Evolutionary conservation across 495 filamentous ascomycete species (phyloP).

Genomic region (Penicillium diatomitis): DNA sequence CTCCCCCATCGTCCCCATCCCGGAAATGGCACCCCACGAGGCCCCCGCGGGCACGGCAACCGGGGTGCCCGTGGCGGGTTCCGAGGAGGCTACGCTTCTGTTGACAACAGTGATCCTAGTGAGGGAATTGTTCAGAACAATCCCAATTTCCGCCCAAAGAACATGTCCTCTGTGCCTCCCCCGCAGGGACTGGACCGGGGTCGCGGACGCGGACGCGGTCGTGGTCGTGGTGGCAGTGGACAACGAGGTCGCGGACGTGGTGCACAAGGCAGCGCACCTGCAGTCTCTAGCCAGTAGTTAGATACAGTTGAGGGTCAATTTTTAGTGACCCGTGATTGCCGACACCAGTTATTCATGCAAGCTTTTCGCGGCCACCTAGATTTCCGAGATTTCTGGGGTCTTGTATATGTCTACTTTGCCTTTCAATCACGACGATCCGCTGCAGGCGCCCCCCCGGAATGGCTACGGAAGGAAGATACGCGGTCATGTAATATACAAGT

Average conservation of each 20-base stretch:
- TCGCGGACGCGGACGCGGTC: slow-evolving; percentile 46
- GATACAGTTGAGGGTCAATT: too few species aligned
- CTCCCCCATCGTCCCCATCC: slow-evolving; percentile 30
- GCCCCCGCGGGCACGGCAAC: slow-evolving; percentile 17
- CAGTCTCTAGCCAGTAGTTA: slow-evolving; percentile 1
- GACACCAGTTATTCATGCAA: too few species aligned
- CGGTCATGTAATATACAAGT: too few species aligned
- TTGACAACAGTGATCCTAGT: slow-evolving; percentile 42
- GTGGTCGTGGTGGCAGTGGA: slow-evolving; percentile 21
- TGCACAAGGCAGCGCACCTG: slow-evolving; percentile 14
- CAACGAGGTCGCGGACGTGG: slow-evolving; percentile 24
- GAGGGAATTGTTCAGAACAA: slow-evolving; percentile 43
- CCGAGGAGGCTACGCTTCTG: slow-evolving; percentile 42
- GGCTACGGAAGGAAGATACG: too few species aligned
- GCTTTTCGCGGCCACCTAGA: too few species aligned
- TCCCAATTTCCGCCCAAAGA: slow-evolving; percentile 46
- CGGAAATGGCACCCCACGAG: slow-evolving; percentile 21
- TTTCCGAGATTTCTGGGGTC: too few species aligned
- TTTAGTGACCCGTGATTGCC: too few species aligned
- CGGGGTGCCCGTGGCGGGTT: slow-evolving; percentile 30
- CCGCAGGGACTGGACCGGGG: slow-evolving; percentile 56
- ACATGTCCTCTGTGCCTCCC: slow-evolving; percentile 70
- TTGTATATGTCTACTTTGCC: too few species aligned
- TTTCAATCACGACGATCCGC: too few species aligned
- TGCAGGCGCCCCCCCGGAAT: too few species aligned